Evolutionary conservation across 2,329 filamentous ascomycete genomes (phyloP).

Genomic region (Akanthomyces uredinophilus): DNA sequence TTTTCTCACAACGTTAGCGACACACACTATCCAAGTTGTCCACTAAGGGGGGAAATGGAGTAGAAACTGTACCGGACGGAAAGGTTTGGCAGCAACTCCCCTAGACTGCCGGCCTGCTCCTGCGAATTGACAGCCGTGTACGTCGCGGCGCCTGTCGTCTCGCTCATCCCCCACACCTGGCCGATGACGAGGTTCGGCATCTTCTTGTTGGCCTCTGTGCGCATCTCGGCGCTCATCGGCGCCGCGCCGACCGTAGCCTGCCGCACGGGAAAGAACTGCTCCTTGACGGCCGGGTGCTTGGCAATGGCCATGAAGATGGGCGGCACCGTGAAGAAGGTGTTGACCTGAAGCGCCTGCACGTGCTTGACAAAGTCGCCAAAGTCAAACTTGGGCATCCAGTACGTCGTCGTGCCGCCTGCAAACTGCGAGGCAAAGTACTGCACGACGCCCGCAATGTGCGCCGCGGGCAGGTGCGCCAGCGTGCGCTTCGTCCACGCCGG

Average conservation of each 20-base stretch:
- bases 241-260: conserved; percentile 49
- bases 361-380: conserved; percentile 51
- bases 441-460: conserved; percentile 42
- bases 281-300: conserved; percentile 48
- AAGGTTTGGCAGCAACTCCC: conserved; percentile 25
- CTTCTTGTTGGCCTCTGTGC: conserved; percentile 45
- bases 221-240: conserved; percentile 50
- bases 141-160: conserved; percentile 48
- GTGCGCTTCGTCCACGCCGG: conserved; percentile 28
- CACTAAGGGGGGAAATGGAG: background rate
- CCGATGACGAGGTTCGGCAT: conserved; percentile 39
- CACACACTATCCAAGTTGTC: background rate
- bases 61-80: conserved; percentile 21
- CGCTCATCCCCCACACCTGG: conserved; percentile 56
- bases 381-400: conserved; percentile 60
- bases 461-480: conserved; percentile 39
- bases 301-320: conserved; percentile 56
- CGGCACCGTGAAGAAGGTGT: conserved; percentile 54
- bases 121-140: conserved; percentile 34
- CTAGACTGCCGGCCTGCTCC: conserved; percentile 44
- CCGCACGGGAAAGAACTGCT: conserved; percentile 48
- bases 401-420: conserved; percentile 43
- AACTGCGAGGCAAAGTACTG: conserved; percentile 37
- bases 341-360: conserved; percentile 45
- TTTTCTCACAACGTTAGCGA: conserved; percentile 18